Evolutionary conservation across 768 basidiomycete species (phyloP).

Genomic region (Solioccasus polychromus): DNA sequence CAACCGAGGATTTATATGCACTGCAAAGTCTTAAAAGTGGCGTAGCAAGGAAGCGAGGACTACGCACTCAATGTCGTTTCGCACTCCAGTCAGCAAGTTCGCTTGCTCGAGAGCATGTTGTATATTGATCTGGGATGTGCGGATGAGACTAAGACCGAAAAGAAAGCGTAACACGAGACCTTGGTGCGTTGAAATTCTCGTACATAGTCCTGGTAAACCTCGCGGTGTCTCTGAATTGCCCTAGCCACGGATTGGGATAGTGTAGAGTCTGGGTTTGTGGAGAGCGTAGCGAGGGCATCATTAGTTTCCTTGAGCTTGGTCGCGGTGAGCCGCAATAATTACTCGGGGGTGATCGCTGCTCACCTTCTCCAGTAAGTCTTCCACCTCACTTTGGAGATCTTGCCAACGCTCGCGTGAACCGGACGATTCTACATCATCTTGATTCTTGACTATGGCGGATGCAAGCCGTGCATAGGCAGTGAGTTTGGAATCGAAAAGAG

Average conservation of each 20-base stretch:
- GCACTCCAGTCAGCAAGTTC: conserved; percentile 83
- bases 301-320: conserved; percentile 82
- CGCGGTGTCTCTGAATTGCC: conserved; percentile 85
- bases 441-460: conserved; percentile 53
- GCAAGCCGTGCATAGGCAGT: conserved; percentile 89
- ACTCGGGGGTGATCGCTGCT: conserved; percentile 15
- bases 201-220: conserved; percentile 84
- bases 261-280: conserved; percentile 58
- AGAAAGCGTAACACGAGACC: conserved; percentile 38
- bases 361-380: conserved; percentile 85
- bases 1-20: conserved; percentile 86
- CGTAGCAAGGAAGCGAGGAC: not conserved
- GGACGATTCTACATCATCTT: conserved; percentile 63
- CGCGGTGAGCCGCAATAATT: conserved; percentile 8
- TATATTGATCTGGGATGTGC: conserved; percentile 60
- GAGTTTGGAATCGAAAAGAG: conserved; percentile 86
- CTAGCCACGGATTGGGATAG: conserved; percentile 84
- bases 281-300: conserved; percentile 67
- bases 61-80: conserved; percentile 92
- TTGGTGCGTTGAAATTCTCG: conserved; percentile 86
- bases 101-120: conserved; percentile 81
- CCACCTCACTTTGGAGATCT: conserved; percentile 83
- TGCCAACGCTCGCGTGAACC: conserved; percentile 72
- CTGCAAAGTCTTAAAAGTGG: conserved; percentile 38
- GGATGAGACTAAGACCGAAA: conserved; percentile 1